Conservation (phyloP, 163 green algal species). For the Trebouxia gelatinosa region DNA sequence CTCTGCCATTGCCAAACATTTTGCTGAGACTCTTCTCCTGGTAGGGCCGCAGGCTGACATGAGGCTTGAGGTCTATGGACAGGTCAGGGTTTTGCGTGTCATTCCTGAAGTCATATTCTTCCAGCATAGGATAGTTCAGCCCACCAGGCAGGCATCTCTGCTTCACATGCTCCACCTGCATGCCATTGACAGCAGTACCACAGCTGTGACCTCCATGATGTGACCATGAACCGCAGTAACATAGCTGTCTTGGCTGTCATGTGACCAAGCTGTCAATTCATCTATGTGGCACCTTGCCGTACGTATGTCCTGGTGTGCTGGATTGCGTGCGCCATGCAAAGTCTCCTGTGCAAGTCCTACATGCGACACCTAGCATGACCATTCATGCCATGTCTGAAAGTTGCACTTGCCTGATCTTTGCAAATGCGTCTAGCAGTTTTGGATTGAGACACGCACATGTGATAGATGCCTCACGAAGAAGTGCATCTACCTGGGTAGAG, state of each 20-base stretch:
- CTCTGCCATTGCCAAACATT: constrained; percentile 98
- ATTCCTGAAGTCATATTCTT: constrained; percentile 98
- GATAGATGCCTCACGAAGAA: no score
- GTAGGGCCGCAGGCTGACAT: constrained; percentile 75
- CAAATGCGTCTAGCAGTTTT: no score
- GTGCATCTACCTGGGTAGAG: constrained; percentile 58
- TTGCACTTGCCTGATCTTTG: no score
- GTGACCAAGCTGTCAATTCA: neutral
- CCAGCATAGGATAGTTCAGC: constrained; percentile 96
- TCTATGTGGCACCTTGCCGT: neutral
- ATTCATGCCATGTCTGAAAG: neutral
- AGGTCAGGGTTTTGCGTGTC: constrained; percentile 82
- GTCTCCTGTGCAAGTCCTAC: neutral
- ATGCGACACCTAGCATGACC: neutral
- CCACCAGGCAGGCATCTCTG: constrained; percentile 85
- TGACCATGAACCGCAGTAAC: neutral
- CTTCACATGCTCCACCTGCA: constrained; percentile 94
- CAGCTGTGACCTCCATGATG: neutral
- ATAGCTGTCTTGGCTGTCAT: neutral
- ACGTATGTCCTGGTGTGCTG: neutral
- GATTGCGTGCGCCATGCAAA: neutral
- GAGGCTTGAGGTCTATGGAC: constrained; percentile 76
- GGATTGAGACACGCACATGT: no score
- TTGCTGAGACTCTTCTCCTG: constrained; percentile 92
- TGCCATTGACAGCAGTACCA: neutral